Base-by-base conservation (phyloP, 225 moss, liverwort and hornwort species). In the Antitrichia curtipendula region DNA sequence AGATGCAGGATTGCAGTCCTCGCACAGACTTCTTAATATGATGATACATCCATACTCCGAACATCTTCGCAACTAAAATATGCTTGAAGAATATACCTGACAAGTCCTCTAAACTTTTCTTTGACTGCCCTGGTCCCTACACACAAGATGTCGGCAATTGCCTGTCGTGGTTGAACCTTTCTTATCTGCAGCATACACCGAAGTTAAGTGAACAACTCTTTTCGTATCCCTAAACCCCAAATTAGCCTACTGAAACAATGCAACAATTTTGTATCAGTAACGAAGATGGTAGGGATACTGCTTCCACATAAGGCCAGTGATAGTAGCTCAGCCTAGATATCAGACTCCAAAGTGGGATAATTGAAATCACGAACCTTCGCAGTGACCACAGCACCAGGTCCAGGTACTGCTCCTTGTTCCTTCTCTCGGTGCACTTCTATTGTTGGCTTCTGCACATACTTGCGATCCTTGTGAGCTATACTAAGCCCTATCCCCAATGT, bases 81-180 rank as follows among this genome's bases (percentile, higher is more conserved):
- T 84, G 85, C 29, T 50, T 64, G 75, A 87, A 54, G 65, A 63
- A 47, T 83, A 96, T 34, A 88, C 98, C 98, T 95, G 76, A 99
- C 91, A 88, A 99, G 92, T 86, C 99, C 99, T 75, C 95, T 94
- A 78, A 99, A 99, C 85, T 97, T 99, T 80, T 95, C 95, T 86
- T 89, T 96, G 4, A 97, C 92, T 90, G 94, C 95, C 88, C 93
- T 95, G 56, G 91, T 93, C 75, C 99, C 99, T 82, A 99, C 98
- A 84, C 97, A 97, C 61, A 99, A 88, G 86, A 99, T 95, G 81
- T 96, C 96, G 43, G 98, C 95, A 59, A 94, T 80, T 66, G 95
- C 97, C 87, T 93, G 95, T 88, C 94, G 92, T 25, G 93, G 95
- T 91, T 95, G 94, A 88, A 99, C 93, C 88, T 99, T 99, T 58